Base-by-base conservation (phyloP, 176 grass and related monocot species). In the Tillandsia leiboldiana region DNA sequence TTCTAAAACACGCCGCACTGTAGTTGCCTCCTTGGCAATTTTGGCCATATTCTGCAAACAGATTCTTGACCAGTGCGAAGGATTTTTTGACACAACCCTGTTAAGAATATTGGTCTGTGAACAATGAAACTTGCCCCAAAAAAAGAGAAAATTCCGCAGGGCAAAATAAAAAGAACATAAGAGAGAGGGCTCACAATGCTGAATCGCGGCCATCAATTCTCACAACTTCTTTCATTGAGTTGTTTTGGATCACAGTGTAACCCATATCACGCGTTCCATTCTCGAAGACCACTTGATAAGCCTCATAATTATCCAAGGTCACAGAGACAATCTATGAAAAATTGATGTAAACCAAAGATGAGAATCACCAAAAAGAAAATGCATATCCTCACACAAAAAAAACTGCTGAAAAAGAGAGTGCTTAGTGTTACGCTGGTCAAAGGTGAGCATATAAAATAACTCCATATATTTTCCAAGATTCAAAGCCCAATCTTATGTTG, bases 1-100 rank as follows among this genome's bases (percentile, higher is more conserved):
- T 65, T 99, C 94, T 73, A 99, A 79, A 87, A 99, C 80, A 67
- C 80, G 82, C 15, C 89, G 75, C 51, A 93, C 77, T 70, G 89
- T 99, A 61, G 94, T 90, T 63, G 94, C 84, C 68, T 90, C 94
- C 77, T 82, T 85, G 11, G 94, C 94, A 53, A 99, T 83, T 79
- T 85, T 85, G 51, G 94, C 84, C 89, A 99, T 93, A 81, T 99
- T 93, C 54, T 75, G 72, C 69, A 99, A 93, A 74, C 89, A 93
- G 72, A 93, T 70, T 72, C 82, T 87, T 48, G 94, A 81, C 94
- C 94, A 99, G 24, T 93, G 82, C 12, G 69, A 68, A 64, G 87
- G 89, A 73, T 83, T 90, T 77, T 81, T 85, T 59, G 77, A 87
- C n/a, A 51, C 48, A 66, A 75, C 73, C 94, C 94, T 99, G 79